phyloP scores from a whole-genome alignment of 2,329 filamentous ascomycete species.

The Talaromyces pinophilus region DNA sequence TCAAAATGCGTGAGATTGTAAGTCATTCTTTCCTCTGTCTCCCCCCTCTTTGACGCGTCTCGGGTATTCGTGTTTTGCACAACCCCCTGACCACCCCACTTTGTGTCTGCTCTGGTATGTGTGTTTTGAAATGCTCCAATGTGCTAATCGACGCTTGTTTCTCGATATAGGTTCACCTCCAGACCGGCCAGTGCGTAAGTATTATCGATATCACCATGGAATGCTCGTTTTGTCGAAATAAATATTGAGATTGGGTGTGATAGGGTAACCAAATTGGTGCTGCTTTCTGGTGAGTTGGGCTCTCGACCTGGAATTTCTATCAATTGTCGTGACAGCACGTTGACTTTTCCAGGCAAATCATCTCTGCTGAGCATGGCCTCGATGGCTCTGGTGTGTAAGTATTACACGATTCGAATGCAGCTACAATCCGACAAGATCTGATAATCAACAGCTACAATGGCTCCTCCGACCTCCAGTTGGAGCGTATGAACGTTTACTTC shows the following conservation, averaged over 20 bases:
- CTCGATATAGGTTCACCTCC: constrained; percentile 84
- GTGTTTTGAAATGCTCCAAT: constrained; percentile 27
- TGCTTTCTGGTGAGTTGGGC: constrained; percentile 78
- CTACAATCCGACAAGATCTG: constrained; percentile 25
- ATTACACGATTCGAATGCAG: constrained; percentile 15
- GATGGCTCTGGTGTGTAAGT: constrained; percentile 95
- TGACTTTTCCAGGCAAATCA: constrained; percentile 66
- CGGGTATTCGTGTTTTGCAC: constrained; percentile 28
- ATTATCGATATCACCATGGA: constrained; percentile 9
- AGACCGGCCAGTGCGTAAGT: constrained; percentile 99
- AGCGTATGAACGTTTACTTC: constrained; percentile 99
- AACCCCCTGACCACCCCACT: constrained; percentile 38
- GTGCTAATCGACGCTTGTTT: constrained; percentile 44
- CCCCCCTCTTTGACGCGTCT: constrained; percentile 38
- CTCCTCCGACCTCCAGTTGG: constrained; percentile 96
- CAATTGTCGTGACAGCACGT: constrained; percentile 34
- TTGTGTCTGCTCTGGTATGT: constrained; percentile 25
- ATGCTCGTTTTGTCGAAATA: not conserved
- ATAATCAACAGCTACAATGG: constrained; percentile 76
- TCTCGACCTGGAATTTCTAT: not conserved
- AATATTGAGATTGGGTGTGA: constrained; percentile 24
- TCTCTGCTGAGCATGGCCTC: constrained; percentile 91
- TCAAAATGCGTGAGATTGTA: constrained; percentile 75
- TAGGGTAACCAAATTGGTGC: constrained; percentile 99
- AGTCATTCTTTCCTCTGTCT: constrained; percentile 41